These are phyloP conservation scores for Neurospora sp. DNA, from an alignment of 2,329 filamentous ascomycete species.

Conservation along the genomic window DNA sequence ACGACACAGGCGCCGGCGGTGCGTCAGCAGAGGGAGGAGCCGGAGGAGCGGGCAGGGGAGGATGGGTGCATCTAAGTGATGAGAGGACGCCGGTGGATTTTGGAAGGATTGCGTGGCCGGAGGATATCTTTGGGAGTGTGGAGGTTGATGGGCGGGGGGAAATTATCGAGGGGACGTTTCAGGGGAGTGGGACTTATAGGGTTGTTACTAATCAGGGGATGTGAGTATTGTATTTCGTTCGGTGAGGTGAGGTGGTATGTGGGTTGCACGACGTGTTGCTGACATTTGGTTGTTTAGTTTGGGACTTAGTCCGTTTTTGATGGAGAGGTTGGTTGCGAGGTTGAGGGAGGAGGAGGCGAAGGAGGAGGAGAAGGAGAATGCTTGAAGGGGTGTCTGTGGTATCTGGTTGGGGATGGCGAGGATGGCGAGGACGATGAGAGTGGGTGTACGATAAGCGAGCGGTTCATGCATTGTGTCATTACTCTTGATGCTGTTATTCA, in stretches of 20 bases:
- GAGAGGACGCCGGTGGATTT: slow-evolving; percentile 54
- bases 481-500: neutral
- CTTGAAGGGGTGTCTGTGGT: neutral
- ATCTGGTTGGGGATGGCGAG: neutral
- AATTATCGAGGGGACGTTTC: slow-evolving; percentile 44
- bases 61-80: slow-evolving; percentile 58
- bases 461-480: neutral
- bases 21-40: slow-evolving; percentile 45
- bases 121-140: slow-evolving; percentile 60
- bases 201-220: slow-evolving; percentile 57
- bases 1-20: slow-evolving; percentile 40
- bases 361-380: neutral
- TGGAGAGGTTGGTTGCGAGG: slow-evolving; percentile 42
- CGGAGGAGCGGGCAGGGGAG: slow-evolving; percentile 49
- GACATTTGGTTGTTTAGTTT: slow-evolving; percentile 27
- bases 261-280: neutral
- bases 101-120: slow-evolving; percentile 58
- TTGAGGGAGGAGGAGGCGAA: slow-evolving; percentile 41
- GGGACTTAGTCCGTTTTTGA: slow-evolving; percentile 44
- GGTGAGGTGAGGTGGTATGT: neutral
- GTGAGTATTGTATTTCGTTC: slow-evolving; percentile 39
- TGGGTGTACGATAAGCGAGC: neutral
- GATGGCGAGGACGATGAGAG: neutral
- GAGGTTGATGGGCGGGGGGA: slow-evolving; percentile 50
- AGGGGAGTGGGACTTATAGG: slow-evolving; percentile 49